These are phyloP conservation scores for Raddia guianensis DNA, from an alignment of 176 grass and related monocot species.

Conservation along the genomic window DNA sequence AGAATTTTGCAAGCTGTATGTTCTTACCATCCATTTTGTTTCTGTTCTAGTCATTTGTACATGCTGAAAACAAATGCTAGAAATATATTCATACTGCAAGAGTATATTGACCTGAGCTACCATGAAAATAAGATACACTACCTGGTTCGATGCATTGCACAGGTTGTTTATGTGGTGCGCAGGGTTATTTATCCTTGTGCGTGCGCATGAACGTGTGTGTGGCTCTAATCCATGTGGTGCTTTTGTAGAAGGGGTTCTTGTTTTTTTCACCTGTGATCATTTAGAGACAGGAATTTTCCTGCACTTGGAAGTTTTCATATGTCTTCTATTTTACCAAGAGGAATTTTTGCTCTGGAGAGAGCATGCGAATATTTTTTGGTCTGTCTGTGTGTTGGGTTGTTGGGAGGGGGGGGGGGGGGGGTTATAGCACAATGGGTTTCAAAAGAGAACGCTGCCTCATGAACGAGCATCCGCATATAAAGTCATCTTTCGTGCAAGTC, in stretches of 20 bases:
- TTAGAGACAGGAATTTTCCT: background rate
- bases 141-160: background rate
- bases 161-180: background rate
- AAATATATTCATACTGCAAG: background rate
- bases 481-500: background rate
- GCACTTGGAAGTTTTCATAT: background rate
- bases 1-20: constrained; percentile 4
- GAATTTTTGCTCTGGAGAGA: background rate
- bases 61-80: background rate
- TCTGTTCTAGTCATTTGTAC: background rate
- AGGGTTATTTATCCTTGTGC: too few relatives aligned
- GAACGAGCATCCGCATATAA: background rate
- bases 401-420: too few relatives aligned
- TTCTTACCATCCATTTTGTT: background rate
- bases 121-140: background rate
- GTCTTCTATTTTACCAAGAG: background rate
- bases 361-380: too few relatives aligned
- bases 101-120: constrained; percentile 13
- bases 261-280: too few relatives aligned
- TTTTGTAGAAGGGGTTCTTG: too few relatives aligned
- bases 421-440: too few relatives aligned
- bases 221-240: too few relatives aligned
- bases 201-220: too few relatives aligned
- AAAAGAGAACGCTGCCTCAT: background rate
- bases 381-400: too few relatives aligned